A percentile compares a stretch with the other conserved stretches of the same genome.
phyloP scores from a whole-genome alignment of 306 rosid genomes.

The Prunus mongolica region DNA sequence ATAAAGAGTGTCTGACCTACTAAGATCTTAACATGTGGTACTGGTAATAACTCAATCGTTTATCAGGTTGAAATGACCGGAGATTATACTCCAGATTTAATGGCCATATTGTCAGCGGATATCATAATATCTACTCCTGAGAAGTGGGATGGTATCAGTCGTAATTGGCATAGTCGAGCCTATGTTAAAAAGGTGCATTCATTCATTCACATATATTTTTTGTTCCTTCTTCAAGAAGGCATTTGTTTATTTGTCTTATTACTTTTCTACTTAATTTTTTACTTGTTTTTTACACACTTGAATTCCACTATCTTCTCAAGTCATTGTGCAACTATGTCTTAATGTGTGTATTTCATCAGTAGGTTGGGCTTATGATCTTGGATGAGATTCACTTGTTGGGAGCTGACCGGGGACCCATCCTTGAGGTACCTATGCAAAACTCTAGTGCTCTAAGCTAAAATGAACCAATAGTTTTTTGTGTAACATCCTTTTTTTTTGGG shows the following conservation, averaged over 20 bases:
- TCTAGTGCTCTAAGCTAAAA: constrained; percentile 4
- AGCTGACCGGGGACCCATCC: constrained; percentile 98
- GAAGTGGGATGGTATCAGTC: constrained; percentile 99
- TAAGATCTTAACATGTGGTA: constrained; percentile 5
- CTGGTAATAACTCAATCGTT: constrained; percentile 21
- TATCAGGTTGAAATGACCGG: constrained; percentile 98
- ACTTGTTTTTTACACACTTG: not conserved
- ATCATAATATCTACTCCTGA: constrained; percentile 96
- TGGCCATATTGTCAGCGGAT: constrained; percentile 89
- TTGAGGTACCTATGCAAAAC: constrained; percentile 61
- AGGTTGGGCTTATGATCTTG: constrained; percentile 94
- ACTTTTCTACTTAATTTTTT: not conserved
- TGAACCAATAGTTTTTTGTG: not conserved
- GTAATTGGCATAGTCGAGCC: constrained; percentile 96
- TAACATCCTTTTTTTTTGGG: not conserved
- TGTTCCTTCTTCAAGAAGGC: not conserved
- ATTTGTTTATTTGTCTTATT: not conserved
- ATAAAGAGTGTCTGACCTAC: no score
- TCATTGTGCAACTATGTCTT: not conserved
- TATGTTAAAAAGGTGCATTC: constrained; percentile 80
- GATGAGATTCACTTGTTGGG: constrained; percentile 98
- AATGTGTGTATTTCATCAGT: constrained; percentile 21
- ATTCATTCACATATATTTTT: not conserved
- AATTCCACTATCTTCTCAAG: constrained; percentile 19
- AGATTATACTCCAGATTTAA: constrained; percentile 91